Base-by-base conservation (phyloP, 352 stramenopile genomes). In the Pythium myriotylum region DNA sequence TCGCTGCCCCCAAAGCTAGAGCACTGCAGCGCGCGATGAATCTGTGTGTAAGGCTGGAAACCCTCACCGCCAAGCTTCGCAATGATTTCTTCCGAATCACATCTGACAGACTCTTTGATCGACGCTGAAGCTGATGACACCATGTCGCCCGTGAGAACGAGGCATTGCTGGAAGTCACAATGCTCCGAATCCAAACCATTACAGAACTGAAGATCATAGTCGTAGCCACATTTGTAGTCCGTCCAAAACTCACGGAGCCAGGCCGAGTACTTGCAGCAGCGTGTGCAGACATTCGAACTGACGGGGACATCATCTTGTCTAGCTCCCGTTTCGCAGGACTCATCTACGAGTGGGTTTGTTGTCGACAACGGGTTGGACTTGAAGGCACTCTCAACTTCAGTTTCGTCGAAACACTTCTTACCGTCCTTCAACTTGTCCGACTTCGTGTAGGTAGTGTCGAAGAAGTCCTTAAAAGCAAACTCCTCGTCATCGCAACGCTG, bases 1-100 rank as follows among this genome's bases (percentile, higher is more conserved):
- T 45, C 42, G 17, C n/a, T 16, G 14, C 19, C 10, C 9, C 20
- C 32, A 9, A 88, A 77, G 0, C 47, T 62, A 13, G 74, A 63
- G 58, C 83, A 92, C 50, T 79, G 64, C 12, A 91, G 50, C 8
- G 73, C 65, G 29, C 73, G 74, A 56, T 92, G 83, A 32, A 92
- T 78, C 59, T 92, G 75, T 9, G 83, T 88, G 39, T 65, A 41
- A 0, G 77, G 76, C 50, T 89, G 70, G 54, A 76, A 89, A 1
- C 55, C 72, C 26, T 78, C 39, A 24, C 41, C 42, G 19, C 20
- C n/a, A 23, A 86, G 51, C 17, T 79, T 32, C 14, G 62, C 37
- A 8, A 89, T 49, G 23, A 89, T 73, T 17, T 60, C 33, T 33
- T 78, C 45, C 0, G 83, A 86, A 3, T 74, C 53, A 0, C 23